A percentile compares a stretch with the other conserved stretches of the same genome.
phyloP scores from a whole-genome alignment of 2,329 filamentous ascomycete species.

The Fusarium udum region DNA sequence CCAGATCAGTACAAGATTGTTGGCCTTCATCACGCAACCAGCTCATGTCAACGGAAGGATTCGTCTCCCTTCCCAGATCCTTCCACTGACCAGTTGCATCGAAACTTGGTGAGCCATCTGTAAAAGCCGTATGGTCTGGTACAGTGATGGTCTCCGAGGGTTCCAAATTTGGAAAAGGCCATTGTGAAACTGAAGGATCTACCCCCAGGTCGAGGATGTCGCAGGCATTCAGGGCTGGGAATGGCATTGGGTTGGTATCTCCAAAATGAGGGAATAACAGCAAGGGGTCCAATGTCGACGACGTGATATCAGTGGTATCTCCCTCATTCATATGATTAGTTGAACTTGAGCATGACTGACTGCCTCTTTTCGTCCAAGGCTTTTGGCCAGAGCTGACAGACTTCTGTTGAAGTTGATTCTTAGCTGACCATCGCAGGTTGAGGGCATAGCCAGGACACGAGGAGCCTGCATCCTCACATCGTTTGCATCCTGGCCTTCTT shows the following conservation, averaged over 20 bases:
- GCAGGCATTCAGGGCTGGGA: neutral
- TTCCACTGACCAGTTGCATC: neutral
- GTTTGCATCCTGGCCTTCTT: neutral
- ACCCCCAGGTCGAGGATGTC: neutral
- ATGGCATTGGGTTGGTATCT: neutral
- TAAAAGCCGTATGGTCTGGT: neutral
- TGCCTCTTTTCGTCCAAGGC: neutral
- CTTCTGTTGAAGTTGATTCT: neutral
- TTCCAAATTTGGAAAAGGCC: neutral
- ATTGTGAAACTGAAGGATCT: neutral
- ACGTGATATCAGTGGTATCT: rapidly evolving
- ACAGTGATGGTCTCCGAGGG: neutral
- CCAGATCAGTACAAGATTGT: neutral
- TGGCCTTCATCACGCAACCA: rapidly evolving
- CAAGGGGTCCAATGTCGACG: neutral
- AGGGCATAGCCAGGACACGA: neutral
- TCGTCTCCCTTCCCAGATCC: rapidly evolving
- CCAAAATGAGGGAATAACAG: neutral
- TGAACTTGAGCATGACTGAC: neutral
- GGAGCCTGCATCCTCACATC: neutral
- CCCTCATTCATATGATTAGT: neutral
- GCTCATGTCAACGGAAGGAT: neutral
- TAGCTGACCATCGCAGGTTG: neutral
- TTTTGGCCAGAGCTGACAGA: neutral
- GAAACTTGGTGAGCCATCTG: neutral